phyloP scores from a whole-genome alignment of 1,284 basidiomycete species.

The Agroathelia rolfsii region DNA sequence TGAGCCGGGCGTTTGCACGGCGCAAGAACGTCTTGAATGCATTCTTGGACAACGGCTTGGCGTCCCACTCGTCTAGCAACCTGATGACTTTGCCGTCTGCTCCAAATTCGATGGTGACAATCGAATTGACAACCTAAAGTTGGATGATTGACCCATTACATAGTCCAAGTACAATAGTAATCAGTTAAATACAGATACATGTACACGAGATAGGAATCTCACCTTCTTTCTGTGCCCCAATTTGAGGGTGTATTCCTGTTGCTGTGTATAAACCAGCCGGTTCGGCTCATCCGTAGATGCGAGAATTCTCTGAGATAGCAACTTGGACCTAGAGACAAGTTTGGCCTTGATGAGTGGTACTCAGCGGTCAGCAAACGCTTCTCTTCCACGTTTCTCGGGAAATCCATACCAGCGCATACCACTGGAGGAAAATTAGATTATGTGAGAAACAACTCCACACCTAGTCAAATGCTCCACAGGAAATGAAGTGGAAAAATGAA shows the following conservation, averaged over 20 bases:
- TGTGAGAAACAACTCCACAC: too few relatives aligned
- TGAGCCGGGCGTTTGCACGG: slow-evolving; percentile 36
- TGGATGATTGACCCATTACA: slow-evolving; percentile 20
- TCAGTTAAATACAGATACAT: not conserved
- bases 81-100: slow-evolving; percentile 48
- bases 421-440: slow-evolving; percentile 6
- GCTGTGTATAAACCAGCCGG: slow-evolving; percentile 49
- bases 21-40: slow-evolving; percentile 39
- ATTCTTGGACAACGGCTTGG: slow-evolving; percentile 38
- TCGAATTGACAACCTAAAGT: slow-evolving; percentile 37
- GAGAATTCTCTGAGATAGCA: slow-evolving; percentile 42
- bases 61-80: slow-evolving; percentile 55
- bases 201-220: slow-evolving; percentile 7
- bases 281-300: slow-evolving; percentile 45
- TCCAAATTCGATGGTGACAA: slow-evolving; percentile 56
- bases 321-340: slow-evolving; percentile 40
- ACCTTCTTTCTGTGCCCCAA: slow-evolving; percentile 46
- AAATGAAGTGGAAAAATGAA: slow-evolving; percentile 4
- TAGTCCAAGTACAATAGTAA: not conserved
- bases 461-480: not conserved
- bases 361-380: not conserved
- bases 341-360: slow-evolving; percentile 36
- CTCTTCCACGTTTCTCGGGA: slow-evolving; percentile 35
- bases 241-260: slow-evolving; percentile 48
- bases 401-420: slow-evolving; percentile 27